These are phyloP conservation scores for Trichoderma gracile DNA, from an alignment of 2,329 filamentous ascomycete species.

Conservation along the genomic window DNA sequence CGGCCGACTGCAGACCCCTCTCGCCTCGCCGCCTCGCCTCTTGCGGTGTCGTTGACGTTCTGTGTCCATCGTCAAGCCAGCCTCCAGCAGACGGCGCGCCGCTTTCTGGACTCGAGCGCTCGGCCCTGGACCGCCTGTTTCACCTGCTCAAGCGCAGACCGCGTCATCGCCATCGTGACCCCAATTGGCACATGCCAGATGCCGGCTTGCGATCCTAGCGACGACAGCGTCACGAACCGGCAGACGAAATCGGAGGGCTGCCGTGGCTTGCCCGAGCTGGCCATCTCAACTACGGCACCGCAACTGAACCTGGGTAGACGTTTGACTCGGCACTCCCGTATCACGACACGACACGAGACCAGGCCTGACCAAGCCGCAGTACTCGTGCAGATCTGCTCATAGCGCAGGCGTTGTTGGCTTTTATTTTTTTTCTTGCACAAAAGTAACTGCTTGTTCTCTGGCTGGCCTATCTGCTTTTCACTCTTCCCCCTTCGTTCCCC, in stretches of 20 bases:
- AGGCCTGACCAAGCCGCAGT: constrained; percentile 23
- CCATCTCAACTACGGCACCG: constrained; percentile 27
- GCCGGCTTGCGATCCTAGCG: constrained; percentile 24
- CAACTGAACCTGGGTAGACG: constrained; percentile 30
- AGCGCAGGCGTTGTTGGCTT: neutral
- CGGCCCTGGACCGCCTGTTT: constrained; percentile 9
- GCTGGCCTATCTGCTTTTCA: neutral
- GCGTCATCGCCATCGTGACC: constrained; percentile 13
- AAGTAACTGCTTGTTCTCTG: constrained; percentile 1
- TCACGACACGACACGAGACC: constrained; percentile 29
- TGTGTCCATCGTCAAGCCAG: too few species aligned
- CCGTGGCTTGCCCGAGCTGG: constrained; percentile 28
- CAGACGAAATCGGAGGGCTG: constrained; percentile 28
- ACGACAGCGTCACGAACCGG: constrained; percentile 26
- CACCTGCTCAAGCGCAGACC: constrained; percentile 15
- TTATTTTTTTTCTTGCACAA: too few species aligned
- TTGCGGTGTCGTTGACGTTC: too few species aligned
- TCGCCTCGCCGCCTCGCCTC: too few species aligned
- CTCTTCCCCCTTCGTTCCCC: neutral
- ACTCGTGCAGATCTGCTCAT: constrained; percentile 29
- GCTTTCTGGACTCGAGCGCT: constrained; percentile 6
- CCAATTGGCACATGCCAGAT: constrained; percentile 15
- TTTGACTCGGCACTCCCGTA: constrained; percentile 29
- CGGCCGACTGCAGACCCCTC: neutral
- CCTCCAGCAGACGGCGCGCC: neutral